Evolutionary conservation across 208 protist species (phyloP).

Genomic region (Acanthamoeba lenticulata): DNA sequence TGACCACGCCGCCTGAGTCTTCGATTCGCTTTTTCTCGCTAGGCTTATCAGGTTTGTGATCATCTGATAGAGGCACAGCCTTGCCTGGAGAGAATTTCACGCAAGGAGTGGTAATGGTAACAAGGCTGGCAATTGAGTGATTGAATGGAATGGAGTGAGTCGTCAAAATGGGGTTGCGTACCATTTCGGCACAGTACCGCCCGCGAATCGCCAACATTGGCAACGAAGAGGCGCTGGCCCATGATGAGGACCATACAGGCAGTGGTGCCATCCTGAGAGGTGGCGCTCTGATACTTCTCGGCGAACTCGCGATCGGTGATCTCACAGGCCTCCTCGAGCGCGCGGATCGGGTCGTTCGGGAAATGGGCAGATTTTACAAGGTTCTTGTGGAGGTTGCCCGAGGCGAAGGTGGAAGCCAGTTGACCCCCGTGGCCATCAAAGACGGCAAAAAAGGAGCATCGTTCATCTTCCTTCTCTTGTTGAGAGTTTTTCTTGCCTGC

Average conservation of each 20-base stretch:
- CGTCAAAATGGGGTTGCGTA: neutral
- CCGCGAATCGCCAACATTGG: slow-evolving; percentile 53
- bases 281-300: slow-evolving; percentile 8
- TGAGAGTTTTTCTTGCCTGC: neutral
- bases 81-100: slow-evolving; percentile 35
- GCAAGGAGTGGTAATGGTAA: neutral
- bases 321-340: slow-evolving; percentile 55
- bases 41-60: slow-evolving; percentile 58
- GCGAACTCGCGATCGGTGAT: slow-evolving; percentile 60
- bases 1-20: slow-evolving; percentile 27
- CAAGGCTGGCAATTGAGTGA: neutral
- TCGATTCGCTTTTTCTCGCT: slow-evolving; percentile 49
- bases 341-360: neutral
- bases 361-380: slow-evolving; percentile 39
- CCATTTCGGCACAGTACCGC: slow-evolving; percentile 50
- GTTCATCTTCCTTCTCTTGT: neutral
- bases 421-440: slow-evolving; percentile 64
- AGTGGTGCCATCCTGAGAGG: slow-evolving; percentile 58
- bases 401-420: slow-evolving; percentile 56
- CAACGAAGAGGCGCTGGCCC: slow-evolving; percentile 29
- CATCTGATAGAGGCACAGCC: slow-evolving; percentile 7
- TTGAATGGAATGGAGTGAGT: neutral
- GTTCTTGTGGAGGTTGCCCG: slow-evolving; percentile 54
- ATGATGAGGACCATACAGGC: slow-evolving; percentile 63
- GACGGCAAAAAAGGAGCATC: slow-evolving; percentile 66